Base-by-base conservation (phyloP, 164 flowering plant genomes). In the Tetracentron sinense region DNA sequence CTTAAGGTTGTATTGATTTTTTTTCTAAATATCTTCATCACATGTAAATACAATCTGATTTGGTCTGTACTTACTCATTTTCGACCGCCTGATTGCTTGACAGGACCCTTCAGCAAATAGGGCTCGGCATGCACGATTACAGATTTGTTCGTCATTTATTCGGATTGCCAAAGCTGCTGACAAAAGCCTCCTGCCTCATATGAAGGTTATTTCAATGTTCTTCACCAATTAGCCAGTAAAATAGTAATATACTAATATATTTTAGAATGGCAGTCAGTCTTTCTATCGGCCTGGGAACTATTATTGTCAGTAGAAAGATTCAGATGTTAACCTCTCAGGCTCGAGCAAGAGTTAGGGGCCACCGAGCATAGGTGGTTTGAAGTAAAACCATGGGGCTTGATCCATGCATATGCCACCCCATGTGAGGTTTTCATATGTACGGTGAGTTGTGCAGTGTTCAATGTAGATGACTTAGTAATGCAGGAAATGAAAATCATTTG, bases 131-230 rank as follows among this genome's bases (percentile, higher is more conserved):
- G 98, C 97, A 53, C 83, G 98, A 72, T 78, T 95, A 76, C 97
- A 95, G 69, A 86, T 92, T 44, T 95, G 99, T 74, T 61, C 97
- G 55, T 95, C 99, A 66, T 95, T 95, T 74, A 81, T 95, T 64
- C 84, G 88, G 42, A 82, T 95, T 62, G 96, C 99, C 26, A 88
- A 86, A 79, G 63, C 92, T 67, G 90, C 97, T 67, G 94, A 85
- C 51, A 82, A 74, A 79, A 84, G 91, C 75, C 78, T 95, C 67
- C 79, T 95, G 67, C 97, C 99, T 69, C 98, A 87, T 73, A 85
- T 95, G 99, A 95, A 90, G 97, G 99, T 95, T 60, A 33, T 46
- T 23, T 65, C 33, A 29, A n/a, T 44, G 11, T 7, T 30, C 65
- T 10, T 17, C 42, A 30, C 19, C 61, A 29, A 47, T 15, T 58